phyloP scores from a whole-genome alignment of 2,329 filamentous ascomycete genomes.

The Sordariomycetes sp. region DNA sequence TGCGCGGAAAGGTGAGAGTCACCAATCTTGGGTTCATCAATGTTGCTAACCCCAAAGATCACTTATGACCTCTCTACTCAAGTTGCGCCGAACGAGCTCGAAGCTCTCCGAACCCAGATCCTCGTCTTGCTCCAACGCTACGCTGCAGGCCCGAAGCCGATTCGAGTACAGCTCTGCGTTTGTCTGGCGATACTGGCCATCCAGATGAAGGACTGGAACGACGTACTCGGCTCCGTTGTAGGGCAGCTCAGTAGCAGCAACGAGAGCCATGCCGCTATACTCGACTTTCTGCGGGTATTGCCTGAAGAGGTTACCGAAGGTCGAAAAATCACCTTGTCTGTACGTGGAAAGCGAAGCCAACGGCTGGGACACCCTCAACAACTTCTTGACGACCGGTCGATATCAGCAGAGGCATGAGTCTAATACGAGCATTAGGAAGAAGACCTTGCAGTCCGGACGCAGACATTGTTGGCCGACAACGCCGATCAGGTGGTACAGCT shows the following conservation, averaged over 20 bases:
- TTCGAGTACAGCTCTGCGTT: slow-evolving; percentile 87
- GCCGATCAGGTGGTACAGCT: slow-evolving; percentile 78
- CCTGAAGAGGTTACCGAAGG: slow-evolving; percentile 99
- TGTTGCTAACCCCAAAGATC: slow-evolving; percentile 51
- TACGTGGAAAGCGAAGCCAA: slow-evolving; percentile 64
- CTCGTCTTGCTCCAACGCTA: slow-evolving; percentile 74
- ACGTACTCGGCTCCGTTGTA: slow-evolving; percentile 78
- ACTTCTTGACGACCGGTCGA: slow-evolving; percentile 24
- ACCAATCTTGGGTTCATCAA: neutral
- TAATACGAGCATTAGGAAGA: slow-evolving; percentile 69
- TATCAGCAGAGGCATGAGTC: slow-evolving; percentile 23
- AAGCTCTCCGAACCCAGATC: slow-evolving; percentile 74
- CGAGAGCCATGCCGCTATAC: slow-evolving; percentile 73
- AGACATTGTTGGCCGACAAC: slow-evolving; percentile 85
- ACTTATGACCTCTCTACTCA: slow-evolving; percentile 87
- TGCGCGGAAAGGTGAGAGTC: slow-evolving; percentile 81
- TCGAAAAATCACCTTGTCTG: slow-evolving; percentile 97
- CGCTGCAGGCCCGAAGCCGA: slow-evolving; percentile 72
- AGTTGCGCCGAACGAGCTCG: slow-evolving; percentile 65
- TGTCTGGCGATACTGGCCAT: slow-evolving; percentile 92
- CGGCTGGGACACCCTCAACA: slow-evolving; percentile 26
- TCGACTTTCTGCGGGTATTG: slow-evolving; percentile 94
- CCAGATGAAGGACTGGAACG: slow-evolving; percentile 92
- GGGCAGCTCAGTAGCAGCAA: slow-evolving; percentile 67
- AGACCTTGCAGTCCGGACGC: slow-evolving; percentile 77